Evolutionary conservation across 139 green algal species (phyloP).

Genomic region (Chlamydomonas sp.): DNA sequence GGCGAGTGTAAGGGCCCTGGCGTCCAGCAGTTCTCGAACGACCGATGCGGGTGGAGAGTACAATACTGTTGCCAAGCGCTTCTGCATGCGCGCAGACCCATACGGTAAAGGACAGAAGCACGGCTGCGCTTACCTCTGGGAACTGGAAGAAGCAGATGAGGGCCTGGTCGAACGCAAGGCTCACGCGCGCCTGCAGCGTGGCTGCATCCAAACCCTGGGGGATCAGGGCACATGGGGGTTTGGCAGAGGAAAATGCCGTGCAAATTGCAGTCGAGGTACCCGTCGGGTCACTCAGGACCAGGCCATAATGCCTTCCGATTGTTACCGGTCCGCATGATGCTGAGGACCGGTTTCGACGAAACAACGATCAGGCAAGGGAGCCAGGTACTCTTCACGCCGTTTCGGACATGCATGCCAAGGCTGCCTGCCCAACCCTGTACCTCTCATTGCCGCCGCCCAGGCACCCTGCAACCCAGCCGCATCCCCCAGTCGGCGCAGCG

Average conservation of each 20-base stretch:
- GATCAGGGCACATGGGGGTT: too few species aligned
- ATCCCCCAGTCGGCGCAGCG: too few species aligned
- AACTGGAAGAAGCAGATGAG: constrained; percentile 79
- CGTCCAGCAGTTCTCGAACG: background rate
- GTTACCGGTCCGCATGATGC: too few species aligned
- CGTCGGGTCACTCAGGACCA: too few species aligned
- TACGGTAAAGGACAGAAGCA: background rate
- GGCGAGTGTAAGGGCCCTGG: background rate
- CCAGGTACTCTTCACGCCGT: too few species aligned
- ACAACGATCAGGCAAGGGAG: too few species aligned
- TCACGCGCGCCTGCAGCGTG: constrained; percentile 62
- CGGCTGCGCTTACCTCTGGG: constrained; percentile 70
- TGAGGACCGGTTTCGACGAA: too few species aligned
- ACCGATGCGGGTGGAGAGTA: background rate
- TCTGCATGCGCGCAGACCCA: background rate
- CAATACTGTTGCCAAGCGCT: background rate
- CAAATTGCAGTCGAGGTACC: background rate
- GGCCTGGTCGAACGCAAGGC: constrained; percentile 86
- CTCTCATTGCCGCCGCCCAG: too few species aligned
- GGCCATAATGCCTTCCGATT: too few species aligned
- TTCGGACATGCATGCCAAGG: too few species aligned
- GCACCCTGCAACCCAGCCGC: too few species aligned
- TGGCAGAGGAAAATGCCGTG: constrained; percentile 35
- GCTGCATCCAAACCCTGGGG: constrained; percentile 71
- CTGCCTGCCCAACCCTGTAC: too few species aligned